Base-by-base conservation (phyloP, 345 rosid genomes). In the Turritis glabra region DNA sequence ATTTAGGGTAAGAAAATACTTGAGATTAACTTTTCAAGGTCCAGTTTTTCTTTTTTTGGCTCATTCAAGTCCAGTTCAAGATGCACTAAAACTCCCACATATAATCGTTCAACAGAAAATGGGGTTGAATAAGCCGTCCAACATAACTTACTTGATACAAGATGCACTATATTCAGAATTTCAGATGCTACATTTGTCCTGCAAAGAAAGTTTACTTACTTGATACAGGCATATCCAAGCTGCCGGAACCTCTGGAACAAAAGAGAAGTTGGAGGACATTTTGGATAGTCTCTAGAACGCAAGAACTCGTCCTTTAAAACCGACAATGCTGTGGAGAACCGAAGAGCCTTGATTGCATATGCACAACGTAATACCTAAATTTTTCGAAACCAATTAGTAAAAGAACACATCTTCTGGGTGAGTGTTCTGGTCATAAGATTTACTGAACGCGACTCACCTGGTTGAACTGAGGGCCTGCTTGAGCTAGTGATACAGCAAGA, bases 251-350 rank as follows among this genome's bases (percentile, higher is more conserved):
- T 87, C 82, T 95, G 91, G 84, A 95, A 95, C 82, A 95, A 75
- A 71, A 80, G 96, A 57, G 99, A 90, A 46, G 98, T 89, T 73
- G 93, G 94, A 35, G 97, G 96, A 75, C 98, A 95, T 67, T 92
- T 90, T 76, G 99, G 99, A 82, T 95, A 90, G 84, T 92, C 96
- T 88, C 99, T 87, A 37, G 99, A 95, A n/a, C 98, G 96, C 80
- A 89, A 76, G 79, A 95, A 92, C 77, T 95, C 99, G 63, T 92
- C 98, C 83, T 92, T 95, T 76, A 95, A 75, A 67, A 89, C 97
- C 13, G 96, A 88, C 81, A 95, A 80, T 71, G 99, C 94, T 30
- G 97, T 87, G 67, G 97, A 84, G 82, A 92, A 92, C 51, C 94
- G 91, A 56, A 95, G 99, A 66, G 99, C 97, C 77, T 85, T 89